These are phyloP conservation scores for Fusarium globosum DNA, from an alignment of 2,329 filamentous ascomycete genomes.

Conservation along the genomic window DNA sequence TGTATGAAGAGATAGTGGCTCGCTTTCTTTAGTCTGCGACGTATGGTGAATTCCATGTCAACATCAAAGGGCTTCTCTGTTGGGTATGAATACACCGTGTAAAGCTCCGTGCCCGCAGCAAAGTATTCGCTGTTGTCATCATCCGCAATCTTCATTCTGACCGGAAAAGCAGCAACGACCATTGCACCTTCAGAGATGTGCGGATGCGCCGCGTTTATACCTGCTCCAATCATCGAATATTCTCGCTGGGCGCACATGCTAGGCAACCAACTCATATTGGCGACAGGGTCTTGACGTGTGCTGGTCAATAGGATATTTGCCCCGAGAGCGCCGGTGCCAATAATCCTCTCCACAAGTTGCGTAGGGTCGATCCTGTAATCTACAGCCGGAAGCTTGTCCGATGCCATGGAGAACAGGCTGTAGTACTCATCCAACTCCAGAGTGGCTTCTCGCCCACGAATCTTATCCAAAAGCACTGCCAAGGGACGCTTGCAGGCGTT, in stretches of 20 bases:
- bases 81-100: not conserved
- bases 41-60: not conserved
- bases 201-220: not conserved
- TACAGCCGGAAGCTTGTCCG: not conserved
- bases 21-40: not conserved
- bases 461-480: not conserved
- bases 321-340: not conserved
- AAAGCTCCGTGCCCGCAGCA: not conserved
- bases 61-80: not conserved
- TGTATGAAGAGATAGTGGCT: not conserved
- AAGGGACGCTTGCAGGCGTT: not conserved
- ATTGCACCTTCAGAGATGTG: not conserved
- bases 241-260: not conserved
- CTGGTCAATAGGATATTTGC: not conserved
- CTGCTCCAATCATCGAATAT: not conserved
- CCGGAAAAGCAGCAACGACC: not conserved
- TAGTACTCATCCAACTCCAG: not conserved
- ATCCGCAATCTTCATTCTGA: not conserved
- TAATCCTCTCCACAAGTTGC: not conserved
- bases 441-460: not conserved
- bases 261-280: not conserved
- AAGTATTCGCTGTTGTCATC: not conserved
- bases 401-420: not conserved
- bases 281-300: not conserved
- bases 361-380: not conserved